These are phyloP conservation scores for Bryum argenteum DNA, from an alignment of 225 moss, liverwort and hornwort species.

Conservation along the genomic window DNA sequence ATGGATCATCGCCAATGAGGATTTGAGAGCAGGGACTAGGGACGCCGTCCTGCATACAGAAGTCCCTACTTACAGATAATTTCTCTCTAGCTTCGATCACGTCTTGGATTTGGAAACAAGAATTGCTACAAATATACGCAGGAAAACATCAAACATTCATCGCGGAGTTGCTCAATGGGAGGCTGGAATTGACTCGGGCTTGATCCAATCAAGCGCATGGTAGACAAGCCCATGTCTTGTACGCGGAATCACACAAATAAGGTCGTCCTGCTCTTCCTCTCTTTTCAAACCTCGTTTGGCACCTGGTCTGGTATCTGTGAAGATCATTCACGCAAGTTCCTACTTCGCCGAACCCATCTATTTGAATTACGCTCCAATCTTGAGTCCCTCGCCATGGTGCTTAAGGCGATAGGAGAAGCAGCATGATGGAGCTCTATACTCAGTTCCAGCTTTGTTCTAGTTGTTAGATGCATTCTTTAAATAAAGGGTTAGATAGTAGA, in stretches of 20 bases:
- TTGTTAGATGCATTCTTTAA: too few species aligned
- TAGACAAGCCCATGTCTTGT: too few species aligned
- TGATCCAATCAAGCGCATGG: conserved; percentile 7
- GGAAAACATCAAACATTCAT: conserved; percentile 74
- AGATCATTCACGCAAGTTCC: background rate
- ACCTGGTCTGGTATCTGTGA: background rate
- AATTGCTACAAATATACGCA: conserved; percentile 76
- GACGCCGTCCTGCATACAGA: conserved; percentile 74
- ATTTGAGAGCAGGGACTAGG: conserved; percentile 70
- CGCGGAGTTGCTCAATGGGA: conserved; percentile 53
- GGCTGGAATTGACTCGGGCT: conserved; percentile 43
- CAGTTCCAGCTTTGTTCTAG: background rate
- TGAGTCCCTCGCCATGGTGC: conserved; percentile 16
- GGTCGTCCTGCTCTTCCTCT: too few species aligned
- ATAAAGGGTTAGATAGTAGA: too few species aligned
- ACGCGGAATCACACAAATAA: too few species aligned
- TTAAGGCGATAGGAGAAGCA: conserved; percentile 19
- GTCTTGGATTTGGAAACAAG: conserved; percentile 60
- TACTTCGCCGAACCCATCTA: background rate
- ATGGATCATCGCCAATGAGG: conserved; percentile 81
- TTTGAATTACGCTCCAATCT: conserved; percentile 2
- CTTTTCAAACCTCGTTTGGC: too few species aligned
- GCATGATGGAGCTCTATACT: conserved; percentile 15
- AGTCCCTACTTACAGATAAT: conserved; percentile 71
- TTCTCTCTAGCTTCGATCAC: too few species aligned